Percentiles rank a stretch among this genome's conserved stretches.
These are phyloP conservation scores for Noccaea caerulescens DNA, from an alignment of 345 rosid species.

Conservation along the genomic window DNA sequence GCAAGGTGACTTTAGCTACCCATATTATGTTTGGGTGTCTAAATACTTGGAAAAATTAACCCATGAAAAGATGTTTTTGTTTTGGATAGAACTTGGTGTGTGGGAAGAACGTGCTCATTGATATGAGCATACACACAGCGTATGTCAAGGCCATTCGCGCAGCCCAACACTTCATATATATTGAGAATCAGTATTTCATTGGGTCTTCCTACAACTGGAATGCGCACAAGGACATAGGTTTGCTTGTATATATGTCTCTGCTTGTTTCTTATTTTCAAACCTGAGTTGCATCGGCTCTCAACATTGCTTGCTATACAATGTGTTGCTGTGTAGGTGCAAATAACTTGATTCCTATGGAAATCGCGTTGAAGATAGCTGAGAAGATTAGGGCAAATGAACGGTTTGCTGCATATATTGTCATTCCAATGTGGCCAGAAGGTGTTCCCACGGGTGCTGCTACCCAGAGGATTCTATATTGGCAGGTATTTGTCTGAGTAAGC, in stretches of 20 bases:
- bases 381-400: constrained; percentile 83
- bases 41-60: constrained; percentile 17
- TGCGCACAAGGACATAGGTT: constrained; percentile 69
- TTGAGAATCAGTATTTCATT: constrained; percentile 91
- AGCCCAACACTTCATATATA: constrained; percentile 83
- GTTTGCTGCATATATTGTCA: constrained; percentile 81
- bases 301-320: constrained; percentile 12
- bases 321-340: constrained; percentile 68
- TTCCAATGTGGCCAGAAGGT: constrained; percentile 99
- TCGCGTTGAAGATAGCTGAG: constrained; percentile 83
- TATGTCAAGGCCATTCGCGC: constrained; percentile 85
- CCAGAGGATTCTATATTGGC: constrained; percentile 89
- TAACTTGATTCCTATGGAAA: constrained; percentile 90
- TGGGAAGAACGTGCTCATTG: constrained; percentile 85
- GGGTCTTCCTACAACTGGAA: constrained; percentile 93
- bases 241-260: constrained; percentile 29
- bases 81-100: constrained; percentile 70
- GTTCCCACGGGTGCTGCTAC: constrained; percentile 58
- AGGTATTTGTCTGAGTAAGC: constrained; percentile 50
- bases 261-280: background rate
- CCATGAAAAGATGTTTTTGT: constrained; percentile 12
- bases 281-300: constrained; percentile 18
- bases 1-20: constrained; percentile 52
- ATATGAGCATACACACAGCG: constrained; percentile 88
- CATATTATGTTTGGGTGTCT: constrained; percentile 21